These are phyloP conservation scores for Plasmodium chabaudi DNA, from an alignment of 169 alveolate species.

Conservation along the genomic window DNA sequence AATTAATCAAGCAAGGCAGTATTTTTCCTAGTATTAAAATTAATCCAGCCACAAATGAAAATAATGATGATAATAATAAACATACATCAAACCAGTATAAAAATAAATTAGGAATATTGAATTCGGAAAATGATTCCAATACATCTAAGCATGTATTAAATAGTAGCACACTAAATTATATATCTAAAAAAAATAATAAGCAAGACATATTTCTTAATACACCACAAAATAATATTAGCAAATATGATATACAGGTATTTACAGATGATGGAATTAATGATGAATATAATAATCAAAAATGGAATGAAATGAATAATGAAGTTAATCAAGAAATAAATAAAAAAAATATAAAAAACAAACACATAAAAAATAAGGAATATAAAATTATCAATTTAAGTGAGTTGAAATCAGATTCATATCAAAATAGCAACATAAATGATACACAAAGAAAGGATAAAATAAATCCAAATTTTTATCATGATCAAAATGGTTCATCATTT, in stretches of 20 bases:
- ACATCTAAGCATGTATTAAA: constrained; percentile 1
- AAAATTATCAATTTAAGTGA: constrained; percentile 8
- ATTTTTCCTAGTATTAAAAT: constrained; percentile 38
- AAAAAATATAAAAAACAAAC: constrained; percentile 17
- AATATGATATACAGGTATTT: constrained; percentile 7
- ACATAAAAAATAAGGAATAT: neutral
- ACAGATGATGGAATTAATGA: constrained; percentile 25
- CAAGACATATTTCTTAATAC: neutral
- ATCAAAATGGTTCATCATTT: too few species aligned
- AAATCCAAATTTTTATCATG: too few species aligned
- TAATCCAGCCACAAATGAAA: neutral
- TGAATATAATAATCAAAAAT: constrained; percentile 25
- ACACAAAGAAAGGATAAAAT: neutral
- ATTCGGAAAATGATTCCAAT: constrained; percentile 19
- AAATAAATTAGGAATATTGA: neutral
- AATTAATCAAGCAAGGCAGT: constrained; percentile 32
- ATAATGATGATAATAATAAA: constrained; percentile 2
- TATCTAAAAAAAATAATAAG: constrained; percentile 1
- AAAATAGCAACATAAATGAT: neutral
- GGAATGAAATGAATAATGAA: constrained; percentile 22
- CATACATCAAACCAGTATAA: neutral
- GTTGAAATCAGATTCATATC: neutral
- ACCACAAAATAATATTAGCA: constrained; percentile 3
- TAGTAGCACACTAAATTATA: constrained; percentile 1
- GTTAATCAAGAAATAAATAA: constrained; percentile 19